Conservation (phyloP, 1,284 basidiomycete species). For the Rhizopogon parksii region DNA sequence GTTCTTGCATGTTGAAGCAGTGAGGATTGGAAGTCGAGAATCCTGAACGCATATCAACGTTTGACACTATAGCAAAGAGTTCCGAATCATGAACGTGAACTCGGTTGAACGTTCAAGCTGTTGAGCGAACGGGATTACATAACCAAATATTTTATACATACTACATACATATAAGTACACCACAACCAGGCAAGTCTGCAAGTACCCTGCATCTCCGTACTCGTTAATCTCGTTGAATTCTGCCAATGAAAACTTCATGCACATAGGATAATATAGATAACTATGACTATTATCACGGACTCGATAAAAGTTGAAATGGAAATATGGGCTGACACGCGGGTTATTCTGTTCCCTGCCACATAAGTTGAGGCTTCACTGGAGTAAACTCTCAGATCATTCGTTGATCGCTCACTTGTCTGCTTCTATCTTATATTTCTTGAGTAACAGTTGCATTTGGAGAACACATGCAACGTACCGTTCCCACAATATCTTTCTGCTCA, state of each 20-base stretch:
- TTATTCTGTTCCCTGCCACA: background rate
- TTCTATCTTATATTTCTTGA: background rate
- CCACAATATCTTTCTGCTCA: background rate
- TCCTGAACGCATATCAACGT: background rate
- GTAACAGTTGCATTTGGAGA: background rate
- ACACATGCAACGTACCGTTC: background rate
- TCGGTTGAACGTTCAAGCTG: background rate
- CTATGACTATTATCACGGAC: background rate
- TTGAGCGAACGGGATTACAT: background rate
- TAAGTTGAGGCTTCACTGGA: background rate
- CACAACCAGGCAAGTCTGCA: too few species aligned
- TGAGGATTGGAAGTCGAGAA: slow-evolving; percentile 24
- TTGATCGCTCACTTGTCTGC: background rate
- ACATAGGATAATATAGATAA: background rate
- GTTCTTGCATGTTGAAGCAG: slow-evolving; percentile 39
- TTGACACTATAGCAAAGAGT: background rate
- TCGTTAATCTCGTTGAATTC: too few species aligned
- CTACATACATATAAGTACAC: too few species aligned
- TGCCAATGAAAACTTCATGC: background rate
- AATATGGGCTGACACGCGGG: background rate
- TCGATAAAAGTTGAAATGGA: background rate
- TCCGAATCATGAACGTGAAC: background rate
- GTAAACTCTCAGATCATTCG: background rate
- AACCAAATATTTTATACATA: background rate
- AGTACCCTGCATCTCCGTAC: too few species aligned